Evolutionary conservation across 1,284 basidiomycete species (phyloP).

Genomic region (Hymenochaete sp.): DNA sequence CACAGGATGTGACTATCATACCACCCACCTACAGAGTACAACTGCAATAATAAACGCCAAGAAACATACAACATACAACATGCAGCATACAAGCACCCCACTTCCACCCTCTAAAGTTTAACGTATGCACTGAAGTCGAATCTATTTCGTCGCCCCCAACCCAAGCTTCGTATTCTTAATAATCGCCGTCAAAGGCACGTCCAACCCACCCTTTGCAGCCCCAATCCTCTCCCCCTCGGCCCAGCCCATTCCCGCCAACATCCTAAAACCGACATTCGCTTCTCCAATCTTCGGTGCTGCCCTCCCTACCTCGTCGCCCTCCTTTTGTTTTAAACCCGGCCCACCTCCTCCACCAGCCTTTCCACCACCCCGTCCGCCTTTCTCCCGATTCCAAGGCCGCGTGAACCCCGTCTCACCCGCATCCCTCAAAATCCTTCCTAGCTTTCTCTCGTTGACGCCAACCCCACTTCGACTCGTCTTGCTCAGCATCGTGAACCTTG

Average conservation of each 20-base stretch:
- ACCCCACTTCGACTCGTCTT: slow-evolving; percentile 55
- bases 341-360: slow-evolving; percentile 24
- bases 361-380: slow-evolving; percentile 25
- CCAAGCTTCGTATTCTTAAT: slow-evolving; percentile 71
- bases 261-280: slow-evolving; percentile 65
- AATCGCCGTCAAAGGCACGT: slow-evolving; percentile 60
- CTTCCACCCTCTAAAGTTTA: no score
- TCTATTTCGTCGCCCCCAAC: slow-evolving; percentile 25
- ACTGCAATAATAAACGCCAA: background rate
- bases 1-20: no score
- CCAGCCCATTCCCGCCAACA: slow-evolving; percentile 77
- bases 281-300: slow-evolving; percentile 67
- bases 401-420: slow-evolving; percentile 27
- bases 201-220: slow-evolving; percentile 48
- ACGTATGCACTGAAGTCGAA: background rate
- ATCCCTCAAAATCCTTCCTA: slow-evolving; percentile 43
- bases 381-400: slow-evolving; percentile 22
- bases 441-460: slow-evolving; percentile 47
- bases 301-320: slow-evolving; percentile 73
- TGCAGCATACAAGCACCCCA: no score
- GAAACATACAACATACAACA: no score
- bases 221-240: slow-evolving; percentile 62
- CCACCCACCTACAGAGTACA: no score
- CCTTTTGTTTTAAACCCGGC: slow-evolving; percentile 46
- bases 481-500: slow-evolving; percentile 59